A percentile compares a stretch with the other conserved stretches of the same genome.
Evolutionary conservation across 371 early-diverging fungal genomes (phyloP).

Genomic region (Mortierella sp.): DNA sequence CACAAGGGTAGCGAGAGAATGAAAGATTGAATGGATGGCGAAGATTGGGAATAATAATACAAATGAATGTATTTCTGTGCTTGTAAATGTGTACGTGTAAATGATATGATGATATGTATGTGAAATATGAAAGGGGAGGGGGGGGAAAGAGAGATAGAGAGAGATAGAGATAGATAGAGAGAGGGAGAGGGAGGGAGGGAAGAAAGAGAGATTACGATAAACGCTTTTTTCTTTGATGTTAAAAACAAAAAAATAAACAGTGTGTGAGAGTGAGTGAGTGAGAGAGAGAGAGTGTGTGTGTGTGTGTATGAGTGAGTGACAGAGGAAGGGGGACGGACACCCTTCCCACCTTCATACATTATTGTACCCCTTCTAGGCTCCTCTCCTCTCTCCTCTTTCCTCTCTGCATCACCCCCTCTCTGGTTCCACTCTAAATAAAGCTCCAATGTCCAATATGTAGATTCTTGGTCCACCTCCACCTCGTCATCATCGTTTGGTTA

Average conservation of each 20-base stretch:
- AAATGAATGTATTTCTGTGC: too few relatives aligned
- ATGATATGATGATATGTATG: too few relatives aligned
- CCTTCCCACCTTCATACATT: too few relatives aligned
- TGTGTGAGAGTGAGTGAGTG: not conserved
- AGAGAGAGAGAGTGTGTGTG: not conserved
- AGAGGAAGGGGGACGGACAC: too few relatives aligned
- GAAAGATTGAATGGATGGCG: not conserved
- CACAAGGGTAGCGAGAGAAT: not conserved
- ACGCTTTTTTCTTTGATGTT: too few relatives aligned
- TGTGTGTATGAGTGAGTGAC: not conserved
- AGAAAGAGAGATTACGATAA: not conserved
- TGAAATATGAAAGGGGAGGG: not conserved
- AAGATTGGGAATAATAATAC: too few relatives aligned
- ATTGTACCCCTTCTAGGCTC: too few relatives aligned
- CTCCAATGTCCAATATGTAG: not conserved
- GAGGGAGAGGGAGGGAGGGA: too few relatives aligned
- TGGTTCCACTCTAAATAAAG: not conserved
- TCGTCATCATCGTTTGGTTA: not conserved
- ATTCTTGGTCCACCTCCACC: not conserved
- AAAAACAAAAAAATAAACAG: not conserved
- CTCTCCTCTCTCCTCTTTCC: too few relatives aligned
- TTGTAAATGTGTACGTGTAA: too few relatives aligned
- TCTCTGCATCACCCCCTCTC: too few relatives aligned
- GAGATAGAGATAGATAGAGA: constrained; percentile 10
- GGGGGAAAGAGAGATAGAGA: not conserved